These are phyloP conservation scores for Phytophthora brassicae DNA, from an alignment of 352 stramenopile genomes.

Conservation along the genomic window DNA sequence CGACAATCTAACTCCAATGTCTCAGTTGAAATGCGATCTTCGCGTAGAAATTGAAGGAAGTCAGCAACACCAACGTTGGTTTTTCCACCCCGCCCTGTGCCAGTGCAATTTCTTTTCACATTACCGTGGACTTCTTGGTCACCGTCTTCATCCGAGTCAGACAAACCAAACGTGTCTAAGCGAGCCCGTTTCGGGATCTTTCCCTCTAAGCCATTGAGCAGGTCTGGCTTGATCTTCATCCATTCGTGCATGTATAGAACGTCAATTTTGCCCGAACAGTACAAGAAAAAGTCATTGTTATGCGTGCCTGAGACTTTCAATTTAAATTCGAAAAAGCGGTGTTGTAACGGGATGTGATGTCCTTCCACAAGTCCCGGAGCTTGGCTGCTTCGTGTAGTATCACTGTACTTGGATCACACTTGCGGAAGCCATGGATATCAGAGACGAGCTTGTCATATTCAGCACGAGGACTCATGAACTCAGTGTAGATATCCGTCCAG, in stretches of 20 bases:
- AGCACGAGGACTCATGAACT: neutral
- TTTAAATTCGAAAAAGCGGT: too few species aligned
- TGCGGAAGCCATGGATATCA: too few species aligned
- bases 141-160: too few species aligned
- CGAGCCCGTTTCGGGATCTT: constrained; percentile 1
- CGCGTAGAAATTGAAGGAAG: too few species aligned
- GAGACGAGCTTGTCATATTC: neutral
- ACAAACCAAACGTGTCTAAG: neutral
- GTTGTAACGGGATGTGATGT: too few species aligned
- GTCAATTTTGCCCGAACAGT: constrained; percentile 6
- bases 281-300: constrained; percentile 11
- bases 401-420: too few species aligned
- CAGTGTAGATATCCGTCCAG: neutral
- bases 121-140: neutral
- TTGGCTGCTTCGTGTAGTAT: too few species aligned
- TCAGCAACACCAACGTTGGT: too few species aligned
- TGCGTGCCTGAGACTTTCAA: too few species aligned
- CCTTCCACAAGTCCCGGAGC: too few species aligned
- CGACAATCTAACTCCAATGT: neutral
- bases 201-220: neutral
- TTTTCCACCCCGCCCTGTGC: too few species aligned
- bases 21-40: neutral
- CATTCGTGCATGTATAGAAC: constrained; percentile 7
- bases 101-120: too few species aligned
- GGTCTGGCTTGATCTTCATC: neutral